Evolutionary conservation across 345 rosid genomes (phyloP).

Genomic region (Eucalyptus cladocalyx): DNA sequence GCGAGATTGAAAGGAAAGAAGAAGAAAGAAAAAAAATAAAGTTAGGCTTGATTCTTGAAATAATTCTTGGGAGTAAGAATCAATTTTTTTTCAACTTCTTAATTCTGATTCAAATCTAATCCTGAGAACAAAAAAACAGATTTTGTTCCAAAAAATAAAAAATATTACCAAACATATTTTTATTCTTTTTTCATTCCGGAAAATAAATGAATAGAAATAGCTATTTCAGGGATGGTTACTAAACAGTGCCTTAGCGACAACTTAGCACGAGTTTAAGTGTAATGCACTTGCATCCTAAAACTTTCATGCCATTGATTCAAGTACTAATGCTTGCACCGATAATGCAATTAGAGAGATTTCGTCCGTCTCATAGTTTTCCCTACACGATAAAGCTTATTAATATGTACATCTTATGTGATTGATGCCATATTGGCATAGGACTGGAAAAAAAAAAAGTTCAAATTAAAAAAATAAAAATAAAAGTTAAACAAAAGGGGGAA

Average conservation of each 20-base stretch:
- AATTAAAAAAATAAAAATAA: no score
- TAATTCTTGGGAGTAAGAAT: rapidly evolving
- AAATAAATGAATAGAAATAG: no score
- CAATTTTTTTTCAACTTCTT: no score
- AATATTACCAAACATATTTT: rapidly evolving
- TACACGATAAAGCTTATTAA: not conserved
- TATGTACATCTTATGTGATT: rapidly evolving
- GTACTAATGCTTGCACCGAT: not conserved
- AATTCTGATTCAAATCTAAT: no score
- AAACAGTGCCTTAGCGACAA: rapidly evolving
- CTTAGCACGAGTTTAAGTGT: rapidly evolving
- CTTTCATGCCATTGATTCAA: rapidly evolving
- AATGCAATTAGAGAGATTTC: not conserved
- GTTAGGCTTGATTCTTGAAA: no score
- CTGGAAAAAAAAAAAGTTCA: not conserved
- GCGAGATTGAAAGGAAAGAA: no score
- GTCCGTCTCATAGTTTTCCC: not conserved
- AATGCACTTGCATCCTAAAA: not conserved
- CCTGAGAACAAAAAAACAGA: rapidly evolving
- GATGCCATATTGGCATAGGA: not conserved
- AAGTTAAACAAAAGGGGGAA: no score
- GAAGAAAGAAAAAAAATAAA: no score
- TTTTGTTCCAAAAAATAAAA: rapidly evolving
- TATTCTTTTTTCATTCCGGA: rapidly evolving
- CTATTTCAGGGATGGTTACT: no score